Conservation (phyloP, 441 rosid genomes). For the Rhodomyrtus psidioides region DNA sequence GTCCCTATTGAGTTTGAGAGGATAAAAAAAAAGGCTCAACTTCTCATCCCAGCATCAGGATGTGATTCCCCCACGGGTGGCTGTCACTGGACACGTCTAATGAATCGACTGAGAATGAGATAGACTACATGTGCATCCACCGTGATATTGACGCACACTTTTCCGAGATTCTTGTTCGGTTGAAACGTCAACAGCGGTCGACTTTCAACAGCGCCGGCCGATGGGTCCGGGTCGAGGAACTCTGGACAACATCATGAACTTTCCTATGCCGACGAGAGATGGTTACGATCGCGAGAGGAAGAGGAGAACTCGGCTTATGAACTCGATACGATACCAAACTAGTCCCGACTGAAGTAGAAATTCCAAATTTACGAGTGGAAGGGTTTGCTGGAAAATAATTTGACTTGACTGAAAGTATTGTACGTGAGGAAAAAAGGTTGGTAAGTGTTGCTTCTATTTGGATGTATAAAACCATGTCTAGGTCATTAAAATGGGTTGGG, state of each 20-base stretch:
- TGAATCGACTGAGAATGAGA: not conserved
- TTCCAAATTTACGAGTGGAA: not conserved
- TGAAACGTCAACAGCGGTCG: not conserved
- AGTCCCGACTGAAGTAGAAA: not conserved
- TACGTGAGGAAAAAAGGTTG: not conserved
- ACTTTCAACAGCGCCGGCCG: not conserved
- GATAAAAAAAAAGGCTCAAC: not conserved
- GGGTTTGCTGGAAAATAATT: not conserved
- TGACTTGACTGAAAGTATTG: not conserved
- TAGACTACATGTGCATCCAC: not conserved
- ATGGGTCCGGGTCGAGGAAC: not conserved
- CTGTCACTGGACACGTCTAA: not conserved
- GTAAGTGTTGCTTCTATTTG: not conserved
- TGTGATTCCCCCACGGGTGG: not conserved
- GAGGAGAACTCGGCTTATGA: not conserved
- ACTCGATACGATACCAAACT: not conserved
- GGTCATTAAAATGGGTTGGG: not conserved
- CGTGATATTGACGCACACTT: not conserved
- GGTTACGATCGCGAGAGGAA: not conserved
- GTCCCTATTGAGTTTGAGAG: not conserved
- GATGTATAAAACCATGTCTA: not conserved
- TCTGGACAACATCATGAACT: not conserved
- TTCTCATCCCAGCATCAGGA: not conserved
- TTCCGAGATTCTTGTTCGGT: not conserved
- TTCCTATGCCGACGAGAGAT: not conserved